Percentiles rank a stretch among this genome's conserved stretches.
phyloP scores from a whole-genome alignment of 2,329 filamentous ascomycete genomes.

The Colletotrichum camelliae region DNA sequence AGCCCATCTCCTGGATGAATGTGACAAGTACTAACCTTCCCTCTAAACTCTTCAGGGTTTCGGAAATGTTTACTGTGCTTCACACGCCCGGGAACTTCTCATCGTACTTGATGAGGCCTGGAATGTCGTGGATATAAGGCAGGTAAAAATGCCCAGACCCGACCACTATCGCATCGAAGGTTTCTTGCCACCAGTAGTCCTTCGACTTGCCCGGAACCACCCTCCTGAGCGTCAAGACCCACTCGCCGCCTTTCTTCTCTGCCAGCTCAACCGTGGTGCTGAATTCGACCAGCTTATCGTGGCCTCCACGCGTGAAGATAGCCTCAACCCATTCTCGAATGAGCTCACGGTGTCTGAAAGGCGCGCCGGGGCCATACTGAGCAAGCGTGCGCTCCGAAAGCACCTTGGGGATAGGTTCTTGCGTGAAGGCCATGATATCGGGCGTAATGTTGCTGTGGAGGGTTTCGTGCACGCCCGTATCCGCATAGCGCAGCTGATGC shows the following conservation, averaged over 20 bases:
- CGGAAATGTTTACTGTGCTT: not conserved
- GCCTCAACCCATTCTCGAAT: not conserved
- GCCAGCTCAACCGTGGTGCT: not conserved
- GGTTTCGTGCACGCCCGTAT: fast-evolving
- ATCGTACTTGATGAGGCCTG: not conserved
- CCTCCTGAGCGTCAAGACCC: not conserved
- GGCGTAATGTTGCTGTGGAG: not conserved
- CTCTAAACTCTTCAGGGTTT: not conserved
- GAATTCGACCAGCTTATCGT: not conserved
- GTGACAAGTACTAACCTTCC: not conserved
- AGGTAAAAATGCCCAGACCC: not conserved
- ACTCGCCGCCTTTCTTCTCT: not conserved
- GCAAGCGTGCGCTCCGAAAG: not conserved
- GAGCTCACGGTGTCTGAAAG: not conserved
- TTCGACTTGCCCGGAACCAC: fast-evolving
- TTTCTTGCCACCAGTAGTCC: not conserved
- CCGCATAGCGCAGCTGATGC: not conserved
- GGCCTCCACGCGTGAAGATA: not conserved
- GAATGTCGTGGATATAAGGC: not conserved
- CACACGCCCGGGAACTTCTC: not conserved
- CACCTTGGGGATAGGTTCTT: not conserved
- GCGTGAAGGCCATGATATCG: not conserved
- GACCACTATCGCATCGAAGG: fast-evolving
- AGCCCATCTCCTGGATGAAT: no score
- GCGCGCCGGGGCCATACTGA: not conserved